Evolutionary conservation across 2,329 filamentous ascomycete species (phyloP).

Genomic region (Geosmithia putterillii): DNA sequence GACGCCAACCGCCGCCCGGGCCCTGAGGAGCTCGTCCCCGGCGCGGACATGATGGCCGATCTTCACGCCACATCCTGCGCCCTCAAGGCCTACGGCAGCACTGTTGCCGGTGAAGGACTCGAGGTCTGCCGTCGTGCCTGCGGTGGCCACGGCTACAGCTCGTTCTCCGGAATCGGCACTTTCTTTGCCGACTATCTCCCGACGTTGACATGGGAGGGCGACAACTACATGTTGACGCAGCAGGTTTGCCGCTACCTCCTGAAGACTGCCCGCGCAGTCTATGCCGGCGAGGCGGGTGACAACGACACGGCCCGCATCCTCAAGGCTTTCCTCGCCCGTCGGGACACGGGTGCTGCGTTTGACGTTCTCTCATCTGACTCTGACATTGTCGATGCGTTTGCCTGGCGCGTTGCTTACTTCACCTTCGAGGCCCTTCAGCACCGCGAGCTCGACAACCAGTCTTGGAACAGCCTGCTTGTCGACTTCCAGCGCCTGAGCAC

Average conservation of each 20-base stretch:
- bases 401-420: slow-evolving; percentile 61
- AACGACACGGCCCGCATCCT: slow-evolving; percentile 62
- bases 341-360: slow-evolving; percentile 61
- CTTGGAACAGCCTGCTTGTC: slow-evolving; percentile 67
- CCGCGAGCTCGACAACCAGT: slow-evolving; percentile 61
- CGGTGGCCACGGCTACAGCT: slow-evolving; percentile 3
- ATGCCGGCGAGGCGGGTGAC: slow-evolving; percentile 42
- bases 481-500: slow-evolving; percentile 69
- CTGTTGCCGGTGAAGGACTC: slow-evolving; percentile 2
- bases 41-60: slow-evolving; percentile 1
- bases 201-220: slow-evolving; percentile 62
- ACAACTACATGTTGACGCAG: slow-evolving; percentile 70
- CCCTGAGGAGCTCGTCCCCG: slow-evolving; percentile 48
- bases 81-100: slow-evolving; percentile 2
- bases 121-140: slow-evolving; percentile 3
- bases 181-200: slow-evolving; percentile 60
- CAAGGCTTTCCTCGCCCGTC: slow-evolving; percentile 47
- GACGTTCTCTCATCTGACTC: slow-evolving; percentile 59
- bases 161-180: slow-evolving; percentile 41
- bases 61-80: slow-evolving; percentile 2
- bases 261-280: slow-evolving; percentile 59
- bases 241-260: slow-evolving; percentile 64
- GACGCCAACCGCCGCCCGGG: slow-evolving; percentile 43
- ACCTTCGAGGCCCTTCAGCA: slow-evolving; percentile 67
- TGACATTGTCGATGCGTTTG: slow-evolving; percentile 62